These are phyloP conservation scores for Chaetomiaceae sp. DNA, from an alignment of 2,329 filamentous ascomycete genomes.

Conservation along the genomic window DNA sequence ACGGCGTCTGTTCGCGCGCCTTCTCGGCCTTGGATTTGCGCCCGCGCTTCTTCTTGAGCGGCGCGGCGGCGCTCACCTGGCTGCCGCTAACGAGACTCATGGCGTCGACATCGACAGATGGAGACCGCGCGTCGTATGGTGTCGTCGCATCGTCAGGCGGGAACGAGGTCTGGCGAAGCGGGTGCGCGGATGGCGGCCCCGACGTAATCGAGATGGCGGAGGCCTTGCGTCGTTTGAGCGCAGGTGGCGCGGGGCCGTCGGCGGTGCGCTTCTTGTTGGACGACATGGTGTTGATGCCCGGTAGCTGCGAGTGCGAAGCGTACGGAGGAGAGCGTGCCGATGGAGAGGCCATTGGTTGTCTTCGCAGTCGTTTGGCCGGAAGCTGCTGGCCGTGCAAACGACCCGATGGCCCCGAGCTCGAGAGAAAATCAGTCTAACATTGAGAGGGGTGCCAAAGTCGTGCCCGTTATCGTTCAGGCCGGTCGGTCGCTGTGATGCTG, in stretches of 20 bases:
- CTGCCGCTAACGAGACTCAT: slow-evolving; percentile 57
- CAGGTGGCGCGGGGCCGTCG: slow-evolving; percentile 43
- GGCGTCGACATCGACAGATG: slow-evolving; percentile 59
- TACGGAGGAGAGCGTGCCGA: slow-evolving; percentile 51
- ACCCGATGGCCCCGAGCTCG: too few relatives aligned
- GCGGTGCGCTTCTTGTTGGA: slow-evolving; percentile 57
- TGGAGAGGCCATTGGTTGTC: slow-evolving; percentile 49
- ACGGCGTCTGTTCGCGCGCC: slow-evolving; percentile 43
- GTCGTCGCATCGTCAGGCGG: slow-evolving; percentile 57
- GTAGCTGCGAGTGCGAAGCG: slow-evolving; percentile 44
- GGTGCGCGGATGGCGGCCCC: slow-evolving; percentile 48
- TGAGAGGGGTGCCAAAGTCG: too few relatives aligned
- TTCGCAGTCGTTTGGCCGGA: too few relatives aligned
- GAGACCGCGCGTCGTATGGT: slow-evolving; percentile 54
- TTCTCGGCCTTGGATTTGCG: slow-evolving; percentile 54
- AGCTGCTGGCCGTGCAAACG: too few relatives aligned
- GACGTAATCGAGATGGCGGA: slow-evolving; percentile 51
- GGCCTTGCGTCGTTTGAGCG: slow-evolving; percentile 62
- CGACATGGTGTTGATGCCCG: slow-evolving; percentile 28
- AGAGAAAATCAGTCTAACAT: too few relatives aligned
- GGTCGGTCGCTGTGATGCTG: too few relatives aligned
- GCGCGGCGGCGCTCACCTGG: slow-evolving; percentile 42
- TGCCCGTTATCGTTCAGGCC: too few relatives aligned
- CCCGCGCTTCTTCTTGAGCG: slow-evolving; percentile 53
- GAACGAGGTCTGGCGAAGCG: slow-evolving; percentile 75